These are phyloP conservation scores for Eragrostis curvula DNA, from an alignment of 176 grass and related monocot species.

Conservation along the genomic window DNA sequence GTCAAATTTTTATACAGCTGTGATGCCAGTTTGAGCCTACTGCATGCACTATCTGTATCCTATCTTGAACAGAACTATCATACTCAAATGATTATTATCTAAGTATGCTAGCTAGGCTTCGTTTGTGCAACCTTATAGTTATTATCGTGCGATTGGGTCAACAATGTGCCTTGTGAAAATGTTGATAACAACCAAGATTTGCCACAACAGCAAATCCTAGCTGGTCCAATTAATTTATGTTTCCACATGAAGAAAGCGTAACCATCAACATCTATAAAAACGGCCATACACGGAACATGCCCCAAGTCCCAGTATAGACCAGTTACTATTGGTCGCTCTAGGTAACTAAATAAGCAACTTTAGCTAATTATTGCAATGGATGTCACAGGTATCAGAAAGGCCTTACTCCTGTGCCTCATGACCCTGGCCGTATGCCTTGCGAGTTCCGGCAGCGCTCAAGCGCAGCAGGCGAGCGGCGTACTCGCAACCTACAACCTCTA, in stretches of 20 bases:
- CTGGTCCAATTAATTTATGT: background rate
- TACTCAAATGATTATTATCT: background rate
- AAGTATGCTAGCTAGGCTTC: background rate
- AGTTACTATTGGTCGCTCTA: too few relatives aligned
- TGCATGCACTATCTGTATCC: background rate
- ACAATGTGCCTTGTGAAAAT: background rate
- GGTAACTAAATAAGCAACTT: background rate
- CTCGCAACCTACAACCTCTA: constrained; percentile 66
- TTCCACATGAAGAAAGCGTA: background rate
- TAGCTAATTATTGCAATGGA: background rate
- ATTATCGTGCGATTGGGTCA: background rate
- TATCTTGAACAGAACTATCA: background rate
- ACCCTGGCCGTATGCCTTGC: background rate
- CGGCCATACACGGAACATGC: background rate
- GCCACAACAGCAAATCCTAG: background rate
- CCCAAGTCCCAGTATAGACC: background rate
- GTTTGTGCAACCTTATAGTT: constrained; percentile 29
- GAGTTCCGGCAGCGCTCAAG: constrained; percentile 25
- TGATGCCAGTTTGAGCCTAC: background rate
- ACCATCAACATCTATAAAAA: constrained; percentile 41
- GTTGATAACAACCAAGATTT: constrained; percentile 8
- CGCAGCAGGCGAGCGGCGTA: constrained; percentile 56
- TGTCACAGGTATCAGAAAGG: background rate
- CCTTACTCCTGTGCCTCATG: background rate
- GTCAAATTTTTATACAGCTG: background rate